Base-by-base conservation (phyloP, 148 eudicot species). In the Selenicereus undatus region DNA sequence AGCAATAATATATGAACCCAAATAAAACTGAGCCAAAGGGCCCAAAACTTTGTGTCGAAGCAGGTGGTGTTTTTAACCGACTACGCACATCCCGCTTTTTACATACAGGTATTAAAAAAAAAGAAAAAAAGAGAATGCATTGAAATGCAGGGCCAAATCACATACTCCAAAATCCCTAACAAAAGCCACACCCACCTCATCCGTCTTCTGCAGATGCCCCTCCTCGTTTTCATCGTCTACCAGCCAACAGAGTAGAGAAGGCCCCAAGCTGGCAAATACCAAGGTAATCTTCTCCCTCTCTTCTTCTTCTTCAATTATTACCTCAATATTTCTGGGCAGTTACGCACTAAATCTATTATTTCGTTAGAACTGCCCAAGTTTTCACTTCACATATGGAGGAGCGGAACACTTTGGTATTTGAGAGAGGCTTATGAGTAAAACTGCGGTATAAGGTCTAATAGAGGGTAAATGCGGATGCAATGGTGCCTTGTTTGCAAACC, bases 401-500 rank as follows among this genome's bases (percentile, higher is more conserved):
- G 32, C 36, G 21, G 20, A 69, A 11, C 16, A 22, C 65, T 36
- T 20, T 30, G 62, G 18, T 17, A 52, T 50, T 77, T 71, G 4
- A 68, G 27, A 10, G 27, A 18, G n/a, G 75, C 21, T 58, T 13
- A 65, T 77, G 83, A 17, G 39, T 35, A 62, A 62, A 78, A 24
- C 17, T 43, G 64, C 69, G 58, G 27, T 70, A 69, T 56, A 51
- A 76, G 8, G 27, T 36, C 30, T 29, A 79, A 71, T 39, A 74
- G 22, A 35, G 78, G 75, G 32, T 18, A 22, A 68, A 52, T 26
- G 89, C 90, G 93, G 91, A 32, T 71, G 78, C 86, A 66, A 51
- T 69, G 58, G 79, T 86, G 30, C 89, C 88, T 54, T 26, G 79
- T 64, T 83, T 82, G 62, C 89, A 84, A 83, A 84, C 89, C 88